Conservation (phyloP, 148 eudicot genomes). For the Dysphania ambrosioides region DNA sequence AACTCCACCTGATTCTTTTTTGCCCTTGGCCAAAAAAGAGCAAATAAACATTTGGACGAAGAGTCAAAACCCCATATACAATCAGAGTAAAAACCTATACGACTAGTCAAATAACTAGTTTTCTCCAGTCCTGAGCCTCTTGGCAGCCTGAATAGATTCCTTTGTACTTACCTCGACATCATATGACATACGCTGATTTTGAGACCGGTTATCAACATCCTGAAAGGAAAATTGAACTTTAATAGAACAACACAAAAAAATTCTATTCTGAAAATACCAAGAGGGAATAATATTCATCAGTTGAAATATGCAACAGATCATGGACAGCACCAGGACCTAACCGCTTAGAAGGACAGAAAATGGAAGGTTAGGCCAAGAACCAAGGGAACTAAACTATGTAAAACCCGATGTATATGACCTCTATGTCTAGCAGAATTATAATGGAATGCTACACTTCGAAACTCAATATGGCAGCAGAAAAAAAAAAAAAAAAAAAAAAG, state of each 20-base stretch:
- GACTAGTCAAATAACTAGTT: constrained; percentile 32
- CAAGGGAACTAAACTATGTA: background rate
- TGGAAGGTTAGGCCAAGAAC: background rate
- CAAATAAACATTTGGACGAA: constrained; percentile 18
- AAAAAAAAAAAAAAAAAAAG: background rate
- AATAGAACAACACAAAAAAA: background rate
- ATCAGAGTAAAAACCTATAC: background rate
- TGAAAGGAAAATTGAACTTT: constrained; percentile 24
- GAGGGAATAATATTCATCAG: background rate
- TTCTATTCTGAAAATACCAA: background rate
- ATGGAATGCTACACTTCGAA: background rate
- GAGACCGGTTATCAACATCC: constrained; percentile 37
- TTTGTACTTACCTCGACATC: constrained; percentile 31
- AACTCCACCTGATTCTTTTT: constrained; percentile 22
- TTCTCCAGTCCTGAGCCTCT: constrained; percentile 45
- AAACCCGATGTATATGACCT: too few relatives aligned
- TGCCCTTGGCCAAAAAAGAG: constrained; percentile 24
- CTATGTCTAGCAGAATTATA: background rate
- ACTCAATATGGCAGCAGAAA: background rate
- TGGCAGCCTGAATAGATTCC: constrained; percentile 41
- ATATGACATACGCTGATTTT: constrained; percentile 26
- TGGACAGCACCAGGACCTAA: background rate
- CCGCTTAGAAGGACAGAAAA: background rate
- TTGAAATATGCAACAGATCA: background rate
- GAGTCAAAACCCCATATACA: constrained; percentile 5